Evolutionary conservation across 2,329 filamentous ascomycete genomes (phyloP).

Genomic region (Beauveria medogensis): DNA sequence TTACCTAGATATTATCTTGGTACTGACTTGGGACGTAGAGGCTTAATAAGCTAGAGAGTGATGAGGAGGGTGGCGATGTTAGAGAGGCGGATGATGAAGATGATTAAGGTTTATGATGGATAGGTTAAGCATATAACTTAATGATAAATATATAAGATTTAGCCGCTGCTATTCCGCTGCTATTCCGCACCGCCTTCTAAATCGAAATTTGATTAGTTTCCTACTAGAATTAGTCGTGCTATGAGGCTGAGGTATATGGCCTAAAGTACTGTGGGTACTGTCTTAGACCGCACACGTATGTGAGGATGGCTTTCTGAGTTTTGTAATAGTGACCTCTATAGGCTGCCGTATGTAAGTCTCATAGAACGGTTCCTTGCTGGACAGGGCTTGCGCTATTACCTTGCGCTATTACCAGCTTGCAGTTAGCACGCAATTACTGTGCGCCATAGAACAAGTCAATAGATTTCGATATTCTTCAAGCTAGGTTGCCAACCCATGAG

Average conservation of each 20-base stretch:
- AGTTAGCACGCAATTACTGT: not conserved
- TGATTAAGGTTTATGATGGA: not conserved
- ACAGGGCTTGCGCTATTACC: not conserved
- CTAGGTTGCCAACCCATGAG: not conserved
- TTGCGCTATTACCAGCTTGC: not conserved
- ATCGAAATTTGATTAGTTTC: not conserved
- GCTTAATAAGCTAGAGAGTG: not conserved
- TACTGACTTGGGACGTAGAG: not conserved
- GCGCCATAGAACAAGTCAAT: not conserved
- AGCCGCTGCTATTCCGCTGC: not conserved
- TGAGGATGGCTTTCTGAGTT: not conserved
- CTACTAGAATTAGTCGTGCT: not conserved
- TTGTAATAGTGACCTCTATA: not conserved
- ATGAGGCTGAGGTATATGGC: not conserved
- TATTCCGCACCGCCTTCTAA: not conserved
- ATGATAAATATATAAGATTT: not conserved
- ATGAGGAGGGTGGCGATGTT: not conserved
- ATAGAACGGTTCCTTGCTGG: not conserved
- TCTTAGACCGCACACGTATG: not conserved
- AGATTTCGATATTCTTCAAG: not conserved
- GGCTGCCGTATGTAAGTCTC: not conserved
- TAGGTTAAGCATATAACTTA: not conserved
- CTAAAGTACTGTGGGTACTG: not conserved
- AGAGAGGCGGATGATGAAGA: not conserved
- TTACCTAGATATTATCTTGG: not conserved